phyloP scores from a whole-genome alignment of 2,329 filamentous ascomycete genomes.

The Sclerotinia sclerotiorum region DNA sequence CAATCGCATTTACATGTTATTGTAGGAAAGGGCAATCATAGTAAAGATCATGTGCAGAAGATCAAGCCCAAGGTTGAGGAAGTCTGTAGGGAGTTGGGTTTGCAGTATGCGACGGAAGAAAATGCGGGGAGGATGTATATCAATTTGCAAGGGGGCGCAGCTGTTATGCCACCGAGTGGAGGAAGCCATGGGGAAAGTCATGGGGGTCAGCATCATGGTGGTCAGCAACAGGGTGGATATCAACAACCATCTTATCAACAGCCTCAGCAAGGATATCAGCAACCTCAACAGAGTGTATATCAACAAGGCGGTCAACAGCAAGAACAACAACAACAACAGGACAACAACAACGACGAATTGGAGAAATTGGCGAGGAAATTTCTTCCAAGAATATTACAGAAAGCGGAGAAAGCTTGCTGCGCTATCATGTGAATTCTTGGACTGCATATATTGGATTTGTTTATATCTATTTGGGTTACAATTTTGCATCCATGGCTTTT shows the following conservation, averaged over 20 bases:
- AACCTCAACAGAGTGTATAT: conserved; percentile 31
- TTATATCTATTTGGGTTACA: neutral
- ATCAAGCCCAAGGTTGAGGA: conserved; percentile 95
- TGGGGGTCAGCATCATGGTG: conserved; percentile 39
- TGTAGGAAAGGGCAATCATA: conserved; percentile 93
- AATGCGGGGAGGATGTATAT: conserved; percentile 83
- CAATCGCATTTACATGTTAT: conserved; percentile 96
- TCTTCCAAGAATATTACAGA: conserved; percentile 38
- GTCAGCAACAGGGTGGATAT: conserved; percentile 43
- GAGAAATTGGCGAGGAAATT: conserved; percentile 40
- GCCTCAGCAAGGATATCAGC: conserved; percentile 46
- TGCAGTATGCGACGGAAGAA: conserved; percentile 87
- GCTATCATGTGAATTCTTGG: conserved; percentile 35
- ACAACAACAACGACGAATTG: conserved; percentile 40
- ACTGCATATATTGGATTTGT: conserved; percentile 1
- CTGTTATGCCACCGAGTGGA: conserved; percentile 32
- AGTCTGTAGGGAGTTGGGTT: conserved; percentile 77
- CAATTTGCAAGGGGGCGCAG: conserved; percentile 73
- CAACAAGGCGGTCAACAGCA: conserved; percentile 27
- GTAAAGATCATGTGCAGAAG: conserved; percentile 78
- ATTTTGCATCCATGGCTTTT: neutral
- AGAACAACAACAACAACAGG: conserved; percentile 38
- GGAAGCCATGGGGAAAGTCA: conserved; percentile 45
- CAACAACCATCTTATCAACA: conserved; percentile 46
- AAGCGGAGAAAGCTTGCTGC: conserved; percentile 39